Evolutionary conservation across 2,329 filamentous ascomycete species (phyloP), one percentile per base, ranked within the genome.

Genomic region (Endocalyx cinctus): DNA sequence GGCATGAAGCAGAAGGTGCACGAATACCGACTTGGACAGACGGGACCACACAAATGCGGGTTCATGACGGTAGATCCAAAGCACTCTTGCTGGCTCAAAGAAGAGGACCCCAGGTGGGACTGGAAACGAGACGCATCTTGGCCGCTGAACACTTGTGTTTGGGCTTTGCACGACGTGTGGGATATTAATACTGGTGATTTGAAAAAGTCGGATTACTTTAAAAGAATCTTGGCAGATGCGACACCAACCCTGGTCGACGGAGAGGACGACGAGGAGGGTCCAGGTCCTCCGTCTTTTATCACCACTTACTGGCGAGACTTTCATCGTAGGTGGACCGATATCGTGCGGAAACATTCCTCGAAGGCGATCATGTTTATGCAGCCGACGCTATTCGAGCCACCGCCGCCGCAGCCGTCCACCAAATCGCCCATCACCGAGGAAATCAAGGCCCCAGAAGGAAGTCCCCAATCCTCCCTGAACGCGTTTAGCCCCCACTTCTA

Each of bases 401-500:
- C 48, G 10, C 47, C 48, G 6, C 38, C 33, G 16, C 5, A 16
- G 33, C 10, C 20, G 8, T n/a, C n/a, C n/a, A n/a, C n/a, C n/a
- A n/a, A n/a, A n/a, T n/a, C n/a, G n/a, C n/a, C n/a, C n/a, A n/a
- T n/a, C n/a, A n/a, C n/a, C n/a, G n/a, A n/a, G n/a, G n/a, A n/a
- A n/a, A n/a, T n/a, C n/a, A n/a, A n/a, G n/a, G n/a, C n/a, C n/a
- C n/a, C n/a, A n/a, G n/a, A n/a, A n/a, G 34, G 43, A 12, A 34
- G 38, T 16, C 37, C 37, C 4, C n/a, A n/a, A n/a, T n/a, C n/a
- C n/a, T n/a, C n/a, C n/a, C 31, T 43, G 6, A 38, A 39, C 28
- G 43, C 41, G 6, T 47, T 48, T 38, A 45, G 42, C 22, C 46
- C 46, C 4, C 48, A 51, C 26, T 51, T 45, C 37, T 51, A 51